Evolutionary conservation across 176 grass and related monocot species (phyloP).

Genomic region (Otatea glauca): DNA sequence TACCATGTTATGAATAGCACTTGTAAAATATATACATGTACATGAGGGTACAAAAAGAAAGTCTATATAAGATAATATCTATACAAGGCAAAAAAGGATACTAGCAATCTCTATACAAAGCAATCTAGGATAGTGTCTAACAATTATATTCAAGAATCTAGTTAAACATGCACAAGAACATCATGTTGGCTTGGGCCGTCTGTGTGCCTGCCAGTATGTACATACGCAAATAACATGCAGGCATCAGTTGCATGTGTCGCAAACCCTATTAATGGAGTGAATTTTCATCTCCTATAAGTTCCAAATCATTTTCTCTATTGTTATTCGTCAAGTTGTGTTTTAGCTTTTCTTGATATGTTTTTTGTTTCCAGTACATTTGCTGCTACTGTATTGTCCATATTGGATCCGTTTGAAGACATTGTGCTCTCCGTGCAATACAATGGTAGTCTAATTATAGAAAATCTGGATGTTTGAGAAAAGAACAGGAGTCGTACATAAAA

Average conservation of each 20-base stretch:
- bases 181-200: not conserved
- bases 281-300: conserved; percentile 22
- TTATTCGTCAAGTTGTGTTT: not conserved
- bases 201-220: not conserved
- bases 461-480: not conserved
- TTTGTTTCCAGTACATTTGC: not conserved
- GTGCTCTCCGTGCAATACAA: not conserved
- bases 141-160: not conserved
- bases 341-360: conserved; percentile 2
- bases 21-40: too few species aligned
- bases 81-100: too few species aligned
- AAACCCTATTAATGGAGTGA: conserved; percentile 8
- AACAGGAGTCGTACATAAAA: not conserved
- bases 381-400: not conserved
- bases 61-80: too few species aligned
- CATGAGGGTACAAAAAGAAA: too few species aligned
- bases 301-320: not conserved
- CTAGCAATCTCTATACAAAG: too few species aligned
- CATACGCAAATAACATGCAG: not conserved
- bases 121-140: too few species aligned
- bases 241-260: not conserved
- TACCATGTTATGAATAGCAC: too few species aligned
- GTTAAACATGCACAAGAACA: conserved; percentile 6
- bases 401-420: not conserved
- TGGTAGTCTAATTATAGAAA: not conserved